These are phyloP conservation scores for Gnomoniopsis sp. DNA, from an alignment of 2,329 filamentous ascomycete species.

Conservation along the genomic window DNA sequence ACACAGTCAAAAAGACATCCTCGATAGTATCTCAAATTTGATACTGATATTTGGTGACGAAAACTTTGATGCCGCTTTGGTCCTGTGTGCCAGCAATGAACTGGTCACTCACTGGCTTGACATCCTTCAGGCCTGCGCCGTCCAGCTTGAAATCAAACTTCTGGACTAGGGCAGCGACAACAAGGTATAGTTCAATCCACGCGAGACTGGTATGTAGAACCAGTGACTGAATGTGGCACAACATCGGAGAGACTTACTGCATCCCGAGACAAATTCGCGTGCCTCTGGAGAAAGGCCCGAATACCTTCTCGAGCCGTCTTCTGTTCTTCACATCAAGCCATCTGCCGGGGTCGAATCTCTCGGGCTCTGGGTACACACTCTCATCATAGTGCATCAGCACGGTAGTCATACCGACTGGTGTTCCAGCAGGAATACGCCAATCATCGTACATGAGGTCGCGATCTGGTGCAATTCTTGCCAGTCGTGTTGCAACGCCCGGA, in stretches of 20 bases:
- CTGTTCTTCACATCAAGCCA: not conserved
- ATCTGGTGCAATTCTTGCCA: constrained; percentile 38
- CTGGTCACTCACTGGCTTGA: not conserved
- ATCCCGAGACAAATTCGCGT: constrained; percentile 24
- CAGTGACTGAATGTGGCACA: not conserved
- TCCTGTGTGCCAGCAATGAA: not conserved
- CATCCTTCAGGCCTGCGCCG: not conserved
- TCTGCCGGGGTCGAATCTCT: constrained; percentile 12
- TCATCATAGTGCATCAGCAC: constrained; percentile 24
- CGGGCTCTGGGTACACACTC: constrained; percentile 20
- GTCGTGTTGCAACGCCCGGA: constrained; percentile 34
- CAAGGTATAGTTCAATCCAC: constrained; percentile 23
- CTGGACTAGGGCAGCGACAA: constrained; percentile 21
- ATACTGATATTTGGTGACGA: too few species aligned
- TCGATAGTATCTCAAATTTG: too few species aligned
- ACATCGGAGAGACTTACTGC: constrained; percentile 3
- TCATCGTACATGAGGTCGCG: constrained; percentile 21
- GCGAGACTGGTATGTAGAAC: constrained; percentile 13
- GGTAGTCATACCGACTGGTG: constrained; percentile 25
- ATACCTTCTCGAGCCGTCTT: constrained; percentile 21
- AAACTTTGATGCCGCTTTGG: too few species aligned
- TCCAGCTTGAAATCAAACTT: constrained; percentile 21
- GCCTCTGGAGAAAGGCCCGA: constrained; percentile 19
- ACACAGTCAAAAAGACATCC: too few species aligned
- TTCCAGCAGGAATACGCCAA: constrained; percentile 25